Evolutionary conservation across 495 filamentous ascomycete genomes (phyloP), one percentile per base, ranked within the genome.

Genomic region (Neurospora intermedia): DNA sequence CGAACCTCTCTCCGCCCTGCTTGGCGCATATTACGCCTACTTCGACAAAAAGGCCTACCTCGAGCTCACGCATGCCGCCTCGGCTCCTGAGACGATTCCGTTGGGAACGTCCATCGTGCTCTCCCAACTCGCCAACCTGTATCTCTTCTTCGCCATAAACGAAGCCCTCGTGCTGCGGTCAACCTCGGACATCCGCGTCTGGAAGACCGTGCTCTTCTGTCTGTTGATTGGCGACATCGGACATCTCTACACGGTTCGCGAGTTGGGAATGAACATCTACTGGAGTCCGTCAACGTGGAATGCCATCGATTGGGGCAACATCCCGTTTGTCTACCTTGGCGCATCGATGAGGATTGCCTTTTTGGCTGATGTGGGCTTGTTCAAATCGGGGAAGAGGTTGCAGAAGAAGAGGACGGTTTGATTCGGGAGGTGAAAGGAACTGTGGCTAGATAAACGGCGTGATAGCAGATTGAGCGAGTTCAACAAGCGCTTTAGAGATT

Each of bases 201-300:
- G 91, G 91, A 84, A 83, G 69, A 83, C 84, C 9, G 80, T 93
- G 6, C 79, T 93, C 3, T 81, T 89, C 69, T 87, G 85, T 59
- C 75, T 92, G 69, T 82, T 92, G 45, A 76, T 92, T 6, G 91
- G 88, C 18, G 91, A 93, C 78, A 77, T 92, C 38, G 91, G 91
- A 2, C 91, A 93, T 78, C 81, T 93, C 41, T 89, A 87, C 76
- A 86, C 86, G 9, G 79, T 92, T 23, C 77, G 79, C 31, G 74
- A 76, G 8, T 76, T 88, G 43, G 91, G 90, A 0, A 71, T 75
- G 2, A 75, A 80, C 69, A 81, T 90, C 20, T 91, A 91, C 80
- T 91, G 84, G 84, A 81, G 85, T 72, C 80, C 86, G 69, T 76
- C 80, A 66, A 72, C 74, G 8, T 93, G 91, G 91, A 91, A 90